These are phyloP conservation scores for Dryadomyces quercus-mongolicae DNA, from an alignment of 2,329 filamentous ascomycete species.

Conservation along the genomic window DNA sequence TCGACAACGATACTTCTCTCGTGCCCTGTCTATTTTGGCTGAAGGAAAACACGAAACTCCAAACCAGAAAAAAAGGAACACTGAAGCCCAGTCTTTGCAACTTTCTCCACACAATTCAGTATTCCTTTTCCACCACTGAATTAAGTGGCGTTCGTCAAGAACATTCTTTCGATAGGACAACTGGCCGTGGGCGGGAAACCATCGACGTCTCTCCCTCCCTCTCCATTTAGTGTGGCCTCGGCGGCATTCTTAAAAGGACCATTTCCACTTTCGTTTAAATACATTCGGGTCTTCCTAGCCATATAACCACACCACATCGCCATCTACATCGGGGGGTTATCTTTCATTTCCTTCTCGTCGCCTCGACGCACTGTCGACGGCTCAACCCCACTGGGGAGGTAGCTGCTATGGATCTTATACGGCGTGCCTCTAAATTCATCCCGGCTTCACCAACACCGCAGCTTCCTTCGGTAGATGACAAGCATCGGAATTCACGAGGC, in stretches of 20 bases:
- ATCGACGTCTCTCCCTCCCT: background rate
- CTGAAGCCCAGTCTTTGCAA: background rate
- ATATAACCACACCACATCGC: background rate
- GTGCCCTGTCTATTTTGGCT: background rate
- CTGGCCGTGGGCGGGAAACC: background rate
- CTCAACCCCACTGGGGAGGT: background rate
- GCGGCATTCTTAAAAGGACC: too few relatives aligned
- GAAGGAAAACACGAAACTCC: background rate
- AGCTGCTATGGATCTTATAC: slow-evolving; percentile 43
- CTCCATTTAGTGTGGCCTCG: background rate
- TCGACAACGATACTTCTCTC: background rate
- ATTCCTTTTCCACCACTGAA: background rate
- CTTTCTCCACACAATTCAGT: background rate
- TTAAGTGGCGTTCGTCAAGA: background rate
- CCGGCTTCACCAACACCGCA: slow-evolving; percentile 27
- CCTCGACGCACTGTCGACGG: background rate
- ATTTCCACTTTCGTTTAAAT: too few relatives aligned
- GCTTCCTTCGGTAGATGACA: slow-evolving; percentile 40
- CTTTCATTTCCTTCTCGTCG: background rate
- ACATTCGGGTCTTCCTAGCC: too few relatives aligned
- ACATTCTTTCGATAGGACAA: background rate
- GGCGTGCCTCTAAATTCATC: slow-evolving; percentile 39
- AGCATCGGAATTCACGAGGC: slow-evolving; percentile 28
- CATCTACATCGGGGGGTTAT: background rate
- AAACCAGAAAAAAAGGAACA: background rate